Base-by-base conservation (phyloP, 2,329 filamentous ascomycete species). In the Helminthosporium solani region DNA sequence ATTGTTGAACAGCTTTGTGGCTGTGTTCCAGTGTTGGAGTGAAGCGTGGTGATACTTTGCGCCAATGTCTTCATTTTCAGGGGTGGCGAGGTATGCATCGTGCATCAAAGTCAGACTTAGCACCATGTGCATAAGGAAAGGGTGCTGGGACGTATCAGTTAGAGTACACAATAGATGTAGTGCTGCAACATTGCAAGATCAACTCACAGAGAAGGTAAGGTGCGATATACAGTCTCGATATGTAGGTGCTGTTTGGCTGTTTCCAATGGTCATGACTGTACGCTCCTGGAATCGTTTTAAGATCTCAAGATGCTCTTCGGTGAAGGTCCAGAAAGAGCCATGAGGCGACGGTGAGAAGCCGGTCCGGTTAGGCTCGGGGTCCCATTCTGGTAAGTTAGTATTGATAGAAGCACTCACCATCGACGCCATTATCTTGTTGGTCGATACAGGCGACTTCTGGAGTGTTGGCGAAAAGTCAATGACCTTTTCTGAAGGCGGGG, bases 121-220 rank as follows among this genome's bases (percentile, higher is more conserved):
- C 15, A 81, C 70, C 37, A 77, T 68, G 58, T 84, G 80, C 66
- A 81, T 74, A 4, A 84, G 67, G 44, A 78, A 82, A 0, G 76
- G 72, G 39, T 79, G 67, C 76, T 78, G 27, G 3, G 0, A 5
- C 34, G 5, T 3, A 18, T 46, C 12, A 50, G 49, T 36, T 27
- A 39, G 8, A 11, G 14, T 31, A 31, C 3, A 14, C 4, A 31
- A 49, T 42, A 28, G n/a, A 1, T 14, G 23, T n/a, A 33, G 16
- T 31, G 18, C n/a, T 21, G 16, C 8, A 9, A 28, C 16, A 19
- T 6, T 34, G 28, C 21, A 4, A 16, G 14, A 20, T 8, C n/a
- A 33, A 53, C 68, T 45, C 66, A 78, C 76, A 35, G 64, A 58
- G 12, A 66, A 68, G 0, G 71, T 71, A n/a, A 79, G 60, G 7